These are phyloP conservation scores for Geotrichum carabidarum DNA, from an alignment of 1,139 yeast species.

Conservation along the genomic window DNA sequence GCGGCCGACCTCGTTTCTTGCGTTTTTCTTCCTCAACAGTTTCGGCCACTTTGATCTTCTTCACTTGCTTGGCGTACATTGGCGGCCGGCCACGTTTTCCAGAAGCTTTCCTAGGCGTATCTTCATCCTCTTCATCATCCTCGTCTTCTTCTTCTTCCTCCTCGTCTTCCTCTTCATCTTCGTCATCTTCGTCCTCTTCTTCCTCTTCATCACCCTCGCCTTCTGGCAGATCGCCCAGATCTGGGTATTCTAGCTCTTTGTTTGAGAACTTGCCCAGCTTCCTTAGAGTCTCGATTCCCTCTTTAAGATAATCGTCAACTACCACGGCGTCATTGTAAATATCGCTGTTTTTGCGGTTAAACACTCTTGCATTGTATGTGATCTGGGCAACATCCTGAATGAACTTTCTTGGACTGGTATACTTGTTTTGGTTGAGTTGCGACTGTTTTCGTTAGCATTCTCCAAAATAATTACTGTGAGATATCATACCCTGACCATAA, in stretches of 20 bases:
- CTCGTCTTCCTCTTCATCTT: slow-evolving; percentile 31
- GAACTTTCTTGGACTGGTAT: slow-evolving; percentile 60
- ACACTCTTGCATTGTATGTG: slow-evolving; percentile 83
- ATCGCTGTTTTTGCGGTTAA: slow-evolving; percentile 65
- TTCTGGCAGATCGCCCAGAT: slow-evolving; percentile 64
- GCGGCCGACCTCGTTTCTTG: slow-evolving; percentile 87
- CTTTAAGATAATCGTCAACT: slow-evolving; percentile 57
- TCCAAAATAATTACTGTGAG: neutral
- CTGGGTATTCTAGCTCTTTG: slow-evolving; percentile 51
- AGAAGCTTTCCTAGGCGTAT: slow-evolving; percentile 35
- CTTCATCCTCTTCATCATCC: slow-evolving; percentile 39
- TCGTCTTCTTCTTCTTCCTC: slow-evolving; percentile 28
- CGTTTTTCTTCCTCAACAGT: slow-evolving; percentile 48
- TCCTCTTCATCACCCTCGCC: slow-evolving; percentile 24
- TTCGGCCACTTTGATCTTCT: slow-evolving; percentile 23
- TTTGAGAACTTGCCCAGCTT: slow-evolving; percentile 41
- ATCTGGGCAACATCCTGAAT: slow-evolving; percentile 75
- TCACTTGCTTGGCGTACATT: slow-evolving; percentile 26
- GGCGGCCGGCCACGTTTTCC: slow-evolving; percentile 29
- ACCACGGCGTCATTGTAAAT: slow-evolving; percentile 69
- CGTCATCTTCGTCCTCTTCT: slow-evolving; percentile 24
- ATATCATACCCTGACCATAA: slow-evolving; percentile 38
- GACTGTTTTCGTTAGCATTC: slow-evolving; percentile 14
- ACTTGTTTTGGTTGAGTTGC: slow-evolving; percentile 50
- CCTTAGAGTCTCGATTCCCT: slow-evolving; percentile 51